Evolutionary conservation across 208 protist species (phyloP), one percentile per base, ranked within the genome.

Genomic region (Trypanosoma rangeli): DNA sequence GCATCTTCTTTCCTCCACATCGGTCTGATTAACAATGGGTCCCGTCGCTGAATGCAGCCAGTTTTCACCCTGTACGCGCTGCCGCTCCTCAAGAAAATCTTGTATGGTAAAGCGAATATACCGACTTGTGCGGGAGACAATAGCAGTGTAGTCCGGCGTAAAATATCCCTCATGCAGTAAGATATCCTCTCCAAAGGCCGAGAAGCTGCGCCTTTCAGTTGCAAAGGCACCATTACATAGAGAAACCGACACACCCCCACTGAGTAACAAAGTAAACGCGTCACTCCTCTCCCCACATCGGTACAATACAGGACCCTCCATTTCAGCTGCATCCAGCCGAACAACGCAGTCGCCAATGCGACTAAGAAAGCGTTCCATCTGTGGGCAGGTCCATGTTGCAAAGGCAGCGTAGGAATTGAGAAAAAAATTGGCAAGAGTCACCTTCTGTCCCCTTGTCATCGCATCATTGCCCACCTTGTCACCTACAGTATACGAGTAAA

Each of bases 121-220:
- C 5, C 86, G 79, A 28, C 79, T 91, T 37, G 74, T 74, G 20
- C 80, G 74, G 0, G 80, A 76, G 10, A 92, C 68, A 15, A 82
- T 46, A 7, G 86, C 89, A 9, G 89, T 91, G 77, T 86, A 94
- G 64, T 85, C 83, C 13, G 89, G 89, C 15, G 82, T 22, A 62
- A 92, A 92, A 5, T 62, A 52, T 0, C 75, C 15, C 16, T 66
- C 64, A 2, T 57, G 55, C 3, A 80, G 26, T 13, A 94, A 63
- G 12, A 79, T 76, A 20, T 80, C 74, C 60, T 90, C 89, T 7
- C 82, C 86, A 33, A 94, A 69, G 0, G 72, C 42, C 0, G 80
- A 80, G 64, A 94, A 94, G 56, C 86, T 87, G n/a, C 80, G 76
- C 52, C 89, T 64, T 74, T 90, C 84, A 18, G 82, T 81, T 42